Evolutionary conservation across 2,329 filamentous ascomycete genomes (phyloP).

Genomic region (Parafenestella ontariensis): DNA sequence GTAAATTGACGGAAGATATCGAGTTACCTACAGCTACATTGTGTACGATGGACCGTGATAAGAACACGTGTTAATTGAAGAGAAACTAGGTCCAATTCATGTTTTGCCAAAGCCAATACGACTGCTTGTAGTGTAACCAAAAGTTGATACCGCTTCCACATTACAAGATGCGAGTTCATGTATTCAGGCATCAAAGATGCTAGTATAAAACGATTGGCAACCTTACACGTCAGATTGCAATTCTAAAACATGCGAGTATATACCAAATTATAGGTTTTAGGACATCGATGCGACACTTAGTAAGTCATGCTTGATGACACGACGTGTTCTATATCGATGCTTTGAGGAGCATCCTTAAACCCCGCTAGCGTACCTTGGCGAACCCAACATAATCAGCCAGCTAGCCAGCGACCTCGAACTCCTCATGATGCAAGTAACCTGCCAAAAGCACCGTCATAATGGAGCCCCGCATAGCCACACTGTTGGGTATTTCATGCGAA

Average conservation of each 20-base stretch:
- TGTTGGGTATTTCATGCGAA: conserved; percentile 28
- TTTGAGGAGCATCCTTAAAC: not conserved
- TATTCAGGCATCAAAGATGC: not conserved
- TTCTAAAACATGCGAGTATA: too few species aligned
- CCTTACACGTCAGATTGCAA: not conserved
- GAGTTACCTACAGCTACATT: not conserved
- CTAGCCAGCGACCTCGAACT: not conserved
- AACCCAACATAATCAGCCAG: not conserved
- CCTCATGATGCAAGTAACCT: not conserved
- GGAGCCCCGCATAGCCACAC: conserved; percentile 39
- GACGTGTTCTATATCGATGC: not conserved
- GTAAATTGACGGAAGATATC: not conserved
- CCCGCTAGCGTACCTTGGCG: conserved; percentile 1
- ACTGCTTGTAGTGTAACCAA: not conserved
- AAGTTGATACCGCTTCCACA: not conserved
- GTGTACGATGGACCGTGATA: not conserved
- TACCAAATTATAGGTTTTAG: too few species aligned
- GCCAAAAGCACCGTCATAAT: conserved; percentile 11
- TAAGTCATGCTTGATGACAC: too few species aligned
- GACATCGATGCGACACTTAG: too few species aligned
- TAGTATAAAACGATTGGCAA: not conserved
- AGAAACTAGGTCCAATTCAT: not conserved
- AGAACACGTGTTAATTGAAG: not conserved
- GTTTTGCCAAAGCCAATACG: not conserved
- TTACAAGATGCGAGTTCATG: not conserved